Evolutionary conservation across 2,329 filamentous ascomycete genomes (phyloP).

Genomic region (Penicillium sp.): DNA sequence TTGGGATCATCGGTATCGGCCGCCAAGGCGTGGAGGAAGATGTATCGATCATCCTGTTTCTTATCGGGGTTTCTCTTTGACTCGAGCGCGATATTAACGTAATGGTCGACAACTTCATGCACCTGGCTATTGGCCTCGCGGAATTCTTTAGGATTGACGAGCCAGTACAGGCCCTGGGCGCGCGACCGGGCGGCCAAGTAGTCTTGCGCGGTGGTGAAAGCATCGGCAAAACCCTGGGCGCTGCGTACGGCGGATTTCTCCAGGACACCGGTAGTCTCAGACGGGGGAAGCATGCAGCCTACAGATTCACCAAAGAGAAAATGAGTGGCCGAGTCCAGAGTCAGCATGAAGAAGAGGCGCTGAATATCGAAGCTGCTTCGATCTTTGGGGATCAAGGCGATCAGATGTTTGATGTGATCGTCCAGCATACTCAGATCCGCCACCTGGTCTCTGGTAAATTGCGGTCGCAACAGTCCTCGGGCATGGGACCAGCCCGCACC

Average conservation of each 20-base stretch:
- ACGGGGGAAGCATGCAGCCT: conserved; percentile 46
- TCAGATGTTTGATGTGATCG: conserved; percentile 68
- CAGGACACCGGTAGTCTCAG: conserved; percentile 52
- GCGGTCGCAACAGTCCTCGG: conserved; percentile 75
- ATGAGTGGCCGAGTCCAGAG: conserved; percentile 80
- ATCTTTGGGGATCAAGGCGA: conserved; percentile 57
- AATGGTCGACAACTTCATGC: conserved; percentile 51
- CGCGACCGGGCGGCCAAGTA: conserved; percentile 31
- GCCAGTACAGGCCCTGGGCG: conserved; percentile 37
- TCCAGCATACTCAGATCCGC: conserved; percentile 76
- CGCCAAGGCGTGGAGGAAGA: conserved; percentile 52
- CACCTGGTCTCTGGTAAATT: conserved; percentile 76
- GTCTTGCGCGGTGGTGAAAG: conserved; percentile 37
- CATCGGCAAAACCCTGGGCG: conserved; percentile 36
- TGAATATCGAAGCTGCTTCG: conserved; percentile 63
- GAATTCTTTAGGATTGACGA: conserved; percentile 42
- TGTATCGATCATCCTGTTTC: conserved; percentile 39
- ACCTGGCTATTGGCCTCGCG: conserved; percentile 41
- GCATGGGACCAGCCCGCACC: conserved; percentile 74
- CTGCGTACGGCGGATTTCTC: conserved; percentile 31
- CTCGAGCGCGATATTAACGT: conserved; percentile 46
- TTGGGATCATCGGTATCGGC: conserved; percentile 47
- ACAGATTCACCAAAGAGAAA: conserved; percentile 80
- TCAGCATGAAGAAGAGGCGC: conserved; percentile 76
- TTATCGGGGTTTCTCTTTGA: conserved; percentile 34